Conservation (phyloP, 495 filamentous ascomycete species). For the Darksidea phi region DNA sequence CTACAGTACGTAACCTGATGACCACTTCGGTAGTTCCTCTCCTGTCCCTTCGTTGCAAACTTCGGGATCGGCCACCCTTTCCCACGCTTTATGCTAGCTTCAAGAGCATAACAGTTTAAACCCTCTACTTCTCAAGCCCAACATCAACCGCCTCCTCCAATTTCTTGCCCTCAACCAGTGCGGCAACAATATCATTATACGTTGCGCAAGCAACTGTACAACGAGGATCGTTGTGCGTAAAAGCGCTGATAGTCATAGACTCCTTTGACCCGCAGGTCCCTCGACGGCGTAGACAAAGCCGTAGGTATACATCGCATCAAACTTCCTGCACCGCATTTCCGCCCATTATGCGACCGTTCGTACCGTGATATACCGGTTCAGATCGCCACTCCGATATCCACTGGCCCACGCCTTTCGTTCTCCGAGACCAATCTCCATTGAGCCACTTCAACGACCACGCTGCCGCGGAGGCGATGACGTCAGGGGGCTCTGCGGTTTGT, state of each 20-base stretch:
- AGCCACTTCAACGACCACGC: conserved; percentile 23
- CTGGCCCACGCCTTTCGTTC: conserved; percentile 8
- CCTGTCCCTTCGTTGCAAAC: conserved; percentile 13
- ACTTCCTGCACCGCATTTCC: conserved; percentile 25
- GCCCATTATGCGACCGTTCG: neutral
- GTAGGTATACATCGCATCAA: conserved; percentile 32
- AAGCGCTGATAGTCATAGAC: conserved; percentile 19
- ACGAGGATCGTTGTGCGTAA: conserved; percentile 31
- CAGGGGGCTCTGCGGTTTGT: neutral
- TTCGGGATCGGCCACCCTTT: neutral
- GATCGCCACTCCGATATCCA: conserved; percentile 26
- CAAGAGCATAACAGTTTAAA: conserved; percentile 12
- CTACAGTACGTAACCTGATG: conserved; percentile 24
- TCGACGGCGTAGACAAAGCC: conserved; percentile 8
- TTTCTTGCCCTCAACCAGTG: conserved; percentile 11
- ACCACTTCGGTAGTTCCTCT: conserved; percentile 5
- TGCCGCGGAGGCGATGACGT: conserved; percentile 18
- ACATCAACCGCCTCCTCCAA: conserved; percentile 13
- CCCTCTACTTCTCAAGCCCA: neutral
- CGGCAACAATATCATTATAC: conserved; percentile 31
- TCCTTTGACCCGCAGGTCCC: conserved; percentile 12
- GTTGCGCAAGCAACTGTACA: conserved; percentile 25
- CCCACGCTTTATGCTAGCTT: conserved; percentile 4
- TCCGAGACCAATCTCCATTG: conserved; percentile 20
- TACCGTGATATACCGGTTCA: conserved; percentile 16